Evolutionary conservation across 176 grass and related monocot species (phyloP).

Genomic region (sorghum (Sorghum bicolor)): DNA sequence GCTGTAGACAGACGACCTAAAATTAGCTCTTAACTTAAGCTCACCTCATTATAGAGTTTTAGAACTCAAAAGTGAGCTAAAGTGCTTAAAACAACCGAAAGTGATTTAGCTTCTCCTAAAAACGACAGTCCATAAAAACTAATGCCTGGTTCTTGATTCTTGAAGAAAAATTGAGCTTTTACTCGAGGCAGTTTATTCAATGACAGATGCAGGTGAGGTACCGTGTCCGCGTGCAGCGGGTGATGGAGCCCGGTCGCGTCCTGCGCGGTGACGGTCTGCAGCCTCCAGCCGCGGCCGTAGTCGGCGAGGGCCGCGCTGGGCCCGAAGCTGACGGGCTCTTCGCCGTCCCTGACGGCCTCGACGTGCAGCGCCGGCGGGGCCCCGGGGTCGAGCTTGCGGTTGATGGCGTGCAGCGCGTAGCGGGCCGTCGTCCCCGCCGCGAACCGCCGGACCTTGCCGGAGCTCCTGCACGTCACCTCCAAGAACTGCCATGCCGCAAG

Average conservation of each 20-base stretch:
- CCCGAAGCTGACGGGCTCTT: conserved; percentile 81
- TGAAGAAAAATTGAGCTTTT: background rate
- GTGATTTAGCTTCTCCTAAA: too few relatives aligned
- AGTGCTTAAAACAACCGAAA: too few relatives aligned
- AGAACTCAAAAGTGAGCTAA: too few relatives aligned
- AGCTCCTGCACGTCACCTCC: conserved; percentile 76
- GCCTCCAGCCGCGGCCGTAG: conserved; percentile 72
- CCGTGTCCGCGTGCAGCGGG: background rate
- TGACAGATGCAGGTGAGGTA: background rate
- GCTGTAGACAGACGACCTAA: too few relatives aligned
- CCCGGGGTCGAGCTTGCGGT: conserved; percentile 59
- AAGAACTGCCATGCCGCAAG: conserved; percentile 45
- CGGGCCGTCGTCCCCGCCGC: conserved; percentile 62
- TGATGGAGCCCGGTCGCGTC: conserved; percentile 31
- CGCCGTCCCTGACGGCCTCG: conserved; percentile 71
- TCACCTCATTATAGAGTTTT: too few relatives aligned
- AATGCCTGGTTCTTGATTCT: background rate
- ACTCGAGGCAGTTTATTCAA: too few relatives aligned
- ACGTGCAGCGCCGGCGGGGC: conserved; percentile 59
- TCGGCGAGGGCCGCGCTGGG: conserved; percentile 63
- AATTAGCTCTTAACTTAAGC: too few relatives aligned
- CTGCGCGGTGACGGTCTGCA: conserved; percentile 66
- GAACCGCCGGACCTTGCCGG: conserved; percentile 73
- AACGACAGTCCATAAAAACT: background rate
- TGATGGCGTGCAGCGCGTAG: conserved; percentile 65